Conservation (phyloP, 257 asterid species). For the Scutellaria baicalensis region DNA sequence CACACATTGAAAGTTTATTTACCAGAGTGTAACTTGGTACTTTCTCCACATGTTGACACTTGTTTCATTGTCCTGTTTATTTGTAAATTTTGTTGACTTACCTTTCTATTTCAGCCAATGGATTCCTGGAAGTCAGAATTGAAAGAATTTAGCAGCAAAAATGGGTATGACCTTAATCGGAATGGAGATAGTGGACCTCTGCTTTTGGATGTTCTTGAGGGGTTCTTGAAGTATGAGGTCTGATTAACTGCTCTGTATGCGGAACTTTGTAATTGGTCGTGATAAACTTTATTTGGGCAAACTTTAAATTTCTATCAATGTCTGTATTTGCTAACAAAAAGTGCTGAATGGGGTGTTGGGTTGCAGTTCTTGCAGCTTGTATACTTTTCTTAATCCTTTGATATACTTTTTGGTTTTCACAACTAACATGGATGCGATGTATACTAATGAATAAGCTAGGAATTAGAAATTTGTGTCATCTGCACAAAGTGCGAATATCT, state of each 20-base stretch:
- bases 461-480: neutral
- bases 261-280: neutral
- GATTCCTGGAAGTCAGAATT: conserved; percentile 92
- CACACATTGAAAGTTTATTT: conserved; percentile 79
- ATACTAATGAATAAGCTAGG: neutral
- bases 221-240: conserved; percentile 98
- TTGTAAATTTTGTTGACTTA: neutral
- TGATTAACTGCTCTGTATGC: conserved; percentile 8
- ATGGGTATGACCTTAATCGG: conserved; percentile 88
- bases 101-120: conserved; percentile 51
- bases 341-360: neutral
- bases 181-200: conserved; percentile 90
- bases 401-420: neutral
- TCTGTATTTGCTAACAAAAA: neutral
- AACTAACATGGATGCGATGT: neutral
- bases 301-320: neutral
- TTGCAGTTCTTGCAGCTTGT: neutral
- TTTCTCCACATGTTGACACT: neutral
- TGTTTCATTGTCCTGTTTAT: neutral
- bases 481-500: neutral
- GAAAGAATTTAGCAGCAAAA: conserved; percentile 85
- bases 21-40: conserved; percentile 89
- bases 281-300: neutral
- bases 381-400: neutral
- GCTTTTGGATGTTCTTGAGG: conserved; percentile 97